Evolutionary conservation across 768 basidiomycete species (phyloP), one percentile per base, ranked within the genome.

Genomic region (Pleurotus citrinopileatus): DNA sequence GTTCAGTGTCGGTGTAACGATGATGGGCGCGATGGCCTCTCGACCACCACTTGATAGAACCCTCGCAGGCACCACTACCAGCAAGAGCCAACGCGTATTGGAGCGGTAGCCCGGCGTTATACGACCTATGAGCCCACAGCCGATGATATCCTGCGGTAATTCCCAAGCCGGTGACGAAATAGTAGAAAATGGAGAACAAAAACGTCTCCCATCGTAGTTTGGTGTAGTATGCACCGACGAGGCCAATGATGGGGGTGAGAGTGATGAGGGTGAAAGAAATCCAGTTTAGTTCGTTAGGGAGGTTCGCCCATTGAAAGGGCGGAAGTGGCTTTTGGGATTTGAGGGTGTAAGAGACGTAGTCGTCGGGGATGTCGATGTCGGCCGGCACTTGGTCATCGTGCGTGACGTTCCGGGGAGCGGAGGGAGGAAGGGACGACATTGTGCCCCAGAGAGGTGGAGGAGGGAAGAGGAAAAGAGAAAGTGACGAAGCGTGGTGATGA

Each of bases 1-100:
- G 87, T 52, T 94, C 91, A 63, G 94, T 97, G 71, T 96, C 94
- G 61, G 94, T 97, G 76, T 96, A 96, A 42, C 94, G 83, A 66
- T 96, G 94, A 70, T 96, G 94, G 3, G 96, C 95, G 55, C 96
- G 90, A 76, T 98, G 96, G 44, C 95, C 95, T 47, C 96, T 83
- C 20, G 88, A 87, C 96, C 96, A 98, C 96, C 96, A 98, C 69
- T 91, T 89, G 74, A 98, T 95, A 20, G 95, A 97, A 9, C 95
- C 96, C 65, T 99, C 83, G 42, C 95, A 88, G 3, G 95, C 94
- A 42, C 96, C 96, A 1, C 93, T 87, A 46, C 96, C 96, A 9
- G 85, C 79, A 17, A 89, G 63, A 17, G 94, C 91, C 42, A 98
- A 82, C 59, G 81, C 72, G 65, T 93, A 97, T 67, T 98, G 87